phyloP scores from a whole-genome alignment of 208 protist species.

The Trypanosoma lewisi region DNA sequence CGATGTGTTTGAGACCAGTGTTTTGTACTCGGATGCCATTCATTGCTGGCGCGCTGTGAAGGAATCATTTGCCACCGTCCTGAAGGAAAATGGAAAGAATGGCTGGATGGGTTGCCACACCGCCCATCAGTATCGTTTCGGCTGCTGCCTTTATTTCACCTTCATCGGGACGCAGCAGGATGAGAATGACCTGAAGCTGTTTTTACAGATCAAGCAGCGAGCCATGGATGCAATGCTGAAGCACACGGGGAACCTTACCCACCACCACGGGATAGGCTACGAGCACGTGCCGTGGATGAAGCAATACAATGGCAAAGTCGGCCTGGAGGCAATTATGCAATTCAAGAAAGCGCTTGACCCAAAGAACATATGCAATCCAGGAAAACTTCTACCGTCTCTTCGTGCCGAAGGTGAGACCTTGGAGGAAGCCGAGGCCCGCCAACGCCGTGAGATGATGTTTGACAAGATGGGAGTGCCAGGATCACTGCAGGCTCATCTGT shows the following conservation, averaged over 20 bases:
- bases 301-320: conserved; percentile 68
- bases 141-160: conserved; percentile 93
- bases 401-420: conserved; percentile 41
- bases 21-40: conserved; percentile 83
- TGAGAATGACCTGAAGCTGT: conserved; percentile 88
- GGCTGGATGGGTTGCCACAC: conserved; percentile 93
- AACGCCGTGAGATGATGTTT: conserved; percentile 84
- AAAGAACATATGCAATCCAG: conserved; percentile 90
- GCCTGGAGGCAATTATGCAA: conserved; percentile 63
- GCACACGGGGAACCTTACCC: conserved; percentile 82
- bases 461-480: conserved; percentile 89
- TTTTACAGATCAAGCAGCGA: conserved; percentile 82
- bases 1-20: conserved; percentile 91
- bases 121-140: conserved; percentile 89
- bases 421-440: conserved; percentile 36
- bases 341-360: conserved; percentile 87
- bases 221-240: conserved; percentile 88
- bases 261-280: conserved; percentile 92
- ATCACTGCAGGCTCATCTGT: conserved; percentile 34
- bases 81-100: conserved; percentile 69
- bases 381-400: conserved; percentile 79
- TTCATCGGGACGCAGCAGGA: conserved; percentile 82
- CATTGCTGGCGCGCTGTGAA: conserved; percentile 90
- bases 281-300: conserved; percentile 93
- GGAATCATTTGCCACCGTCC: conserved; percentile 73